phyloP scores from a whole-genome alignment of 768 basidiomycete genomes.

The Leccinum fibrillosum region DNA sequence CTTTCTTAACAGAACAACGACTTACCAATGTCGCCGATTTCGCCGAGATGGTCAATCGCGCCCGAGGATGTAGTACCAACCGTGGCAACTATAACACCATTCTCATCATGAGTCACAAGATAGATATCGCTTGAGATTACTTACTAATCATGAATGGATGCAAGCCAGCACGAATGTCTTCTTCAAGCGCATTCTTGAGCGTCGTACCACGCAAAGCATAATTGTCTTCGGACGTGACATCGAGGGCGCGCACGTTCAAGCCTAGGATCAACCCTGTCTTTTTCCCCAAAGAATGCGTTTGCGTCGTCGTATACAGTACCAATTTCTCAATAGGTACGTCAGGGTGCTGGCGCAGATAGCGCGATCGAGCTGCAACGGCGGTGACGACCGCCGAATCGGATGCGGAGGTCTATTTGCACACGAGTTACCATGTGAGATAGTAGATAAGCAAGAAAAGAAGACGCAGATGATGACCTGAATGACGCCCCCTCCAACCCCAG shows the following conservation, averaged over 20 bases:
- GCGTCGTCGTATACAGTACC: constrained; percentile 84
- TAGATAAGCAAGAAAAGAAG: background rate
- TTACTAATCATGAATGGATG: constrained; percentile 81
- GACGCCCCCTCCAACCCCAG: constrained; percentile 74
- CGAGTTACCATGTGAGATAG: background rate
- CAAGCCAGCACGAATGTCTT: constrained; percentile 56
- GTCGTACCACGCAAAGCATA: constrained; percentile 66
- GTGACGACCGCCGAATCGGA: constrained; percentile 80
- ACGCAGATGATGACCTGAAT: constrained; percentile 55
- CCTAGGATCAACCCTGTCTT: constrained; percentile 83
- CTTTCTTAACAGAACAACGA: background rate
- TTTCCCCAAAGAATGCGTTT: constrained; percentile 83
- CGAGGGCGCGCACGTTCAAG: constrained; percentile 63
- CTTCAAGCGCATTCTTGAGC: constrained; percentile 57
- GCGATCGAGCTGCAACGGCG: constrained; percentile 74
- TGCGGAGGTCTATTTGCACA: constrained; percentile 61
- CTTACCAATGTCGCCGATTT: constrained; percentile 70
- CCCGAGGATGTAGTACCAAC: constrained; percentile 91
- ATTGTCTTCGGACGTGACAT: constrained; percentile 59
- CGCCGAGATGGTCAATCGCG: constrained; percentile 74
- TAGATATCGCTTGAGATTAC: background rate
- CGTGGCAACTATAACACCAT: constrained; percentile 62
- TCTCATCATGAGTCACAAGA: background rate
- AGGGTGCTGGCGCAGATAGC: constrained; percentile 49
- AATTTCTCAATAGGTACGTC: constrained; percentile 51